phyloP scores from a whole-genome alignment of 495 filamentous ascomycete genomes.

The Penicillium cosmopolitanum region DNA sequence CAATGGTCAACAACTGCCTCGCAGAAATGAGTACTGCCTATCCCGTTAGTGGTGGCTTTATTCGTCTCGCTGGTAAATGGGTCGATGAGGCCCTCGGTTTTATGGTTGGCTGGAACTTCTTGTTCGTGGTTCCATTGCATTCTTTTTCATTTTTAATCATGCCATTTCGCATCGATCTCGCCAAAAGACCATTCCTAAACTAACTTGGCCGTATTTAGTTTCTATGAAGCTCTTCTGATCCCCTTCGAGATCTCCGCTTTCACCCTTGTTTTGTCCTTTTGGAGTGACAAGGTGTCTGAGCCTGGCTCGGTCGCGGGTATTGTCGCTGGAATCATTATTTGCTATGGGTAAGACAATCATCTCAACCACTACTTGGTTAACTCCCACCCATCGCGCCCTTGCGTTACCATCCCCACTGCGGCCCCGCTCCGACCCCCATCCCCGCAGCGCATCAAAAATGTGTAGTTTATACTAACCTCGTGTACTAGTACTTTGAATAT shows the following conservation, averaged over 20 bases:
- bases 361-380: not conserved
- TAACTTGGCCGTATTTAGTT: conserved; percentile 28
- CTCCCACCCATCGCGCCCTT: not conserved
- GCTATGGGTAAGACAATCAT: conserved; percentile 30
- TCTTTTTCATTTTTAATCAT: not conserved
- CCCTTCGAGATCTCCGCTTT: conserved; percentile 75
- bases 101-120: conserved; percentile 63
- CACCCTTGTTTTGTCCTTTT: conserved; percentile 68
- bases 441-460: not conserved
- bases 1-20: conserved; percentile 42
- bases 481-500: conserved; percentile 24
- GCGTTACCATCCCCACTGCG: not conserved
- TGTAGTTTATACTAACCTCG: conserved; percentile 8
- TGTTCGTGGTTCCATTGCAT: conserved; percentile 33
- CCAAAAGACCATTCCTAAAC: not conserved
- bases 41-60: conserved; percentile 62
- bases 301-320: conserved; percentile 59
- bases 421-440: conserved; percentile 1
- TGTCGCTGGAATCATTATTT: conserved; percentile 54
- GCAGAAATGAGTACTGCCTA: conserved; percentile 55
- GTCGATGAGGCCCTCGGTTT: conserved; percentile 58
- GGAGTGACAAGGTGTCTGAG: conserved; percentile 59
- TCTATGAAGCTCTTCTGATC: conserved; percentile 66
- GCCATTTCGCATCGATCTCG: not conserved
- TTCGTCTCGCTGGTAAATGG: conserved; percentile 50